Percentiles rank a stretch among this genome's conserved stretches.
Evolutionary conservation across 371 early-diverging fungal genomes (phyloP).

Genomic region (Gilbertella persicaria): DNA sequence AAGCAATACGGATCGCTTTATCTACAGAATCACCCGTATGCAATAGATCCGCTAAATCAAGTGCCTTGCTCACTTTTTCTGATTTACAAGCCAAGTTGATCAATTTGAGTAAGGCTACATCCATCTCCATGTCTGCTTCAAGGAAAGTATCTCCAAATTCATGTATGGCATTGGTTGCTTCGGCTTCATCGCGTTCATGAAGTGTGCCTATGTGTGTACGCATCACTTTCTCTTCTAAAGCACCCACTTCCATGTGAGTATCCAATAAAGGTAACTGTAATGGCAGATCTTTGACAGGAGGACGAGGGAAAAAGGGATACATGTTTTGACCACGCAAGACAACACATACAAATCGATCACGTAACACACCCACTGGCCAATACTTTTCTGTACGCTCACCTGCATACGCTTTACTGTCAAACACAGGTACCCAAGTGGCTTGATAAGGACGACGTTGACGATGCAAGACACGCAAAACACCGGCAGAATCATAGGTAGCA

Average conservation of each 20-base stretch:
- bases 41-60: slow-evolving; percentile 73
- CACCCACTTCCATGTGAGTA: slow-evolving; percentile 35
- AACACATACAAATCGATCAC: slow-evolving; percentile 63
- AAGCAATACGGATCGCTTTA: slow-evolving; percentile 81
- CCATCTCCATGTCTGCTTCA: slow-evolving; percentile 66
- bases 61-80: slow-evolving; percentile 71
- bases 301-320: slow-evolving; percentile 78
- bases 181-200: slow-evolving; percentile 55
- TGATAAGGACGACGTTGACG: slow-evolving; percentile 60
- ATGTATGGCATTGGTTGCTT: slow-evolving; percentile 41
- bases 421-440: slow-evolving; percentile 75
- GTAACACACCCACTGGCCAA: slow-evolving; percentile 80
- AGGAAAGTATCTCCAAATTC: slow-evolving; percentile 39
- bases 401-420: slow-evolving; percentile 56
- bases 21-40: slow-evolving; percentile 65
- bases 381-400: slow-evolving; percentile 49
- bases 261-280: slow-evolving; percentile 69
- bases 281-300: slow-evolving; percentile 72
- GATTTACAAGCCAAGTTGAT: slow-evolving; percentile 78
- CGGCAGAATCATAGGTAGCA: slow-evolving; percentile 67
- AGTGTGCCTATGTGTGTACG: slow-evolving; percentile 47
- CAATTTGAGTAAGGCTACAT: slow-evolving; percentile 73
- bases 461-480: slow-evolving; percentile 64
- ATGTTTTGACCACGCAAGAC: slow-evolving; percentile 53
- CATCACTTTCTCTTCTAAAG: slow-evolving; percentile 63